A percentile compares a stretch with the other conserved stretches of the same genome.
These are phyloP conservation scores for Xylaria nigripes DNA, from an alignment of 495 filamentous ascomycete genomes.

Conservation along the genomic window DNA sequence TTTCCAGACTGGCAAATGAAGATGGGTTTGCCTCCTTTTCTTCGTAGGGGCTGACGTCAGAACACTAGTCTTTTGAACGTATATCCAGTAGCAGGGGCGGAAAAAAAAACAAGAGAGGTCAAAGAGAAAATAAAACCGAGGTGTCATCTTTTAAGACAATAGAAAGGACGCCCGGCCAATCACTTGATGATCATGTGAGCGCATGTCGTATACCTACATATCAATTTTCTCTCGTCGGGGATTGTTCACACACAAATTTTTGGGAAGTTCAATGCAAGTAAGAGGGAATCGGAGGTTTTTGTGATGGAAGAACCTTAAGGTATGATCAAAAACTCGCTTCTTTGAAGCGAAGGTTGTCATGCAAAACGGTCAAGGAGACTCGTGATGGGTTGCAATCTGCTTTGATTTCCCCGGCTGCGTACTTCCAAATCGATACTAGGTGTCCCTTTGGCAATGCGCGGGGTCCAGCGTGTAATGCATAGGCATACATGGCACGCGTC, in stretches of 20 bases:
- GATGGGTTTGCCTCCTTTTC: too few relatives aligned
- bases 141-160: not conserved
- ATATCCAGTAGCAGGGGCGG: too few relatives aligned
- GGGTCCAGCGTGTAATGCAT: not conserved
- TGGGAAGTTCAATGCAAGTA: too few relatives aligned
- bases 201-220: too few relatives aligned
- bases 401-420: not conserved
- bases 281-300: too few relatives aligned
- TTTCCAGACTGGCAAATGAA: too few relatives aligned
- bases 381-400: not conserved
- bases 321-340: not conserved
- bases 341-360: not conserved
- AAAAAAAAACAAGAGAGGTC: too few relatives aligned
- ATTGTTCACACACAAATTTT: too few relatives aligned
- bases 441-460: constrained; percentile 8
- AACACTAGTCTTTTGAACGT: too few relatives aligned
- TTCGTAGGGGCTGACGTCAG: not conserved
- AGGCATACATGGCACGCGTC: not conserved
- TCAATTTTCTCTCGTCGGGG: too few relatives aligned
- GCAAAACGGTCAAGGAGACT: not conserved
- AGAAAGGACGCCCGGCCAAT: not conserved
- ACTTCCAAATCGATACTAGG: constrained; percentile 4
- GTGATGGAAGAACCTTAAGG: too few relatives aligned
- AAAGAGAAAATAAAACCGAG: not conserved
- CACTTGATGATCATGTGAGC: not conserved